Conservation (phyloP, 2,329 filamentous ascomycete genomes). For the Sphaerulina musiva region DNA sequence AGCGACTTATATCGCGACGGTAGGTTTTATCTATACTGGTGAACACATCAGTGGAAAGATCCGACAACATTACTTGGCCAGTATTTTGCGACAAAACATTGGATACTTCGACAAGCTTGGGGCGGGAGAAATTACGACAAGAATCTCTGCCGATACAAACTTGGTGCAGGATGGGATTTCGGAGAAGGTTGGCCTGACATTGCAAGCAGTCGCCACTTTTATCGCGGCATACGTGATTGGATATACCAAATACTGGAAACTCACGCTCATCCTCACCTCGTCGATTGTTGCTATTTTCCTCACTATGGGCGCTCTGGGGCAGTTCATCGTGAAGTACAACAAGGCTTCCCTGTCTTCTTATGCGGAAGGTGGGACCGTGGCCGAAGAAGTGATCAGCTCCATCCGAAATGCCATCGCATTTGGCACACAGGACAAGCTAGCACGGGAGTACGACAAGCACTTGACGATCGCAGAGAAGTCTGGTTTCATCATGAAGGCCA, state of each 20-base stretch:
- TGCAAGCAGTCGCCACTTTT: constrained; percentile 74
- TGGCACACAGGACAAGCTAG: constrained; percentile 86
- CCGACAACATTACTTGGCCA: constrained; percentile 73
- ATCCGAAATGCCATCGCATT: constrained; percentile 90
- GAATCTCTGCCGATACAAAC: constrained; percentile 91
- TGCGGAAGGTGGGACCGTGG: constrained; percentile 76
- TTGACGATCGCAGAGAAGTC: constrained; percentile 65
- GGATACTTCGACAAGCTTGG: constrained; percentile 90
- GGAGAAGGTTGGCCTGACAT: constrained; percentile 74
- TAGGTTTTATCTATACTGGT: constrained; percentile 71
- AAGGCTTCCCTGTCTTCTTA: constrained; percentile 73
- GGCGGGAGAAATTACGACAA: constrained; percentile 85
- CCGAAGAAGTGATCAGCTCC: constrained; percentile 90
- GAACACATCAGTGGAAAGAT: constrained; percentile 45
- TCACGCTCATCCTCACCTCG: constrained; percentile 79
- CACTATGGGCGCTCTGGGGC: constrained; percentile 66
- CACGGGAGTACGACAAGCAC: constrained; percentile 73
- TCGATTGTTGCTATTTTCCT: constrained; percentile 74
- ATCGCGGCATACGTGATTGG: constrained; percentile 83
- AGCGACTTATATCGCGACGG: constrained; percentile 69
- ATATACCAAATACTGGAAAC: constrained; percentile 86
- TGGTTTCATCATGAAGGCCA: constrained; percentile 68
- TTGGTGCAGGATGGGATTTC: constrained; percentile 89
- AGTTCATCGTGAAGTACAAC: constrained; percentile 72
- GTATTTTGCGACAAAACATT: constrained; percentile 81